A percentile compares a stretch with the other conserved stretches of the same genome.
These are phyloP conservation scores for Pulveroboletus ravenelii DNA, from an alignment of 768 basidiomycete genomes.

Conservation along the genomic window DNA sequence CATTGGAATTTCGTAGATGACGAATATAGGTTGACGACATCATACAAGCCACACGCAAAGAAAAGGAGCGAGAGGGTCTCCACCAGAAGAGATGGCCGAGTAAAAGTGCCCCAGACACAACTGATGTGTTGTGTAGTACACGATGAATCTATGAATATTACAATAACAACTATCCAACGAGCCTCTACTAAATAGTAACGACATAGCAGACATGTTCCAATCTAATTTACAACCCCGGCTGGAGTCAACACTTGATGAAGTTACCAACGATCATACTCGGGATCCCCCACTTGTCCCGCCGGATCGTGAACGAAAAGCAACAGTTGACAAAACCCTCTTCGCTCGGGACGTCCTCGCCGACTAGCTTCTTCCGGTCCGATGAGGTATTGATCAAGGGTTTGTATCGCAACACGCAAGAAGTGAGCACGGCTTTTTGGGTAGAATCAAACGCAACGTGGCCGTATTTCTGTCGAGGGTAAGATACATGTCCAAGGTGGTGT, in stretches of 20 bases:
- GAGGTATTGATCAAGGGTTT: constrained; percentile 57
- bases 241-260: constrained; percentile 62
- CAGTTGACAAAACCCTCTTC: constrained; percentile 81
- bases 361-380: constrained; percentile 28
- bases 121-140: not conserved
- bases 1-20: no score
- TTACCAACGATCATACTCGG: constrained; percentile 90
- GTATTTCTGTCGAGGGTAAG: constrained; percentile 65
- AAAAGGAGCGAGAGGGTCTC: no score
- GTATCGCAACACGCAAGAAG: constrained; percentile 82
- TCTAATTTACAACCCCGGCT: not conserved
- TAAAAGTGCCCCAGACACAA: no score
- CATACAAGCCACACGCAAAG: no score
- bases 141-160: constrained; percentile 4
- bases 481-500: not conserved
- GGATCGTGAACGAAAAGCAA: constrained; percentile 88
- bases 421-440: constrained; percentile 88
- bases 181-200: constrained; percentile 5
- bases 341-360: constrained; percentile 28
- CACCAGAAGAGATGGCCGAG: no score
- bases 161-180: constrained; percentile 9
- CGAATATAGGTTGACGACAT: no score
- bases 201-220: not conserved
- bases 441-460: constrained; percentile 90
- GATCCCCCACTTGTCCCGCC: constrained; percentile 80